A percentile compares a stretch with the other conserved stretches of the same genome.
These are phyloP conservation scores for Phytophthora macrochlamydospora DNA, from an alignment of 352 stramenopile genomes.

Conservation along the genomic window DNA sequence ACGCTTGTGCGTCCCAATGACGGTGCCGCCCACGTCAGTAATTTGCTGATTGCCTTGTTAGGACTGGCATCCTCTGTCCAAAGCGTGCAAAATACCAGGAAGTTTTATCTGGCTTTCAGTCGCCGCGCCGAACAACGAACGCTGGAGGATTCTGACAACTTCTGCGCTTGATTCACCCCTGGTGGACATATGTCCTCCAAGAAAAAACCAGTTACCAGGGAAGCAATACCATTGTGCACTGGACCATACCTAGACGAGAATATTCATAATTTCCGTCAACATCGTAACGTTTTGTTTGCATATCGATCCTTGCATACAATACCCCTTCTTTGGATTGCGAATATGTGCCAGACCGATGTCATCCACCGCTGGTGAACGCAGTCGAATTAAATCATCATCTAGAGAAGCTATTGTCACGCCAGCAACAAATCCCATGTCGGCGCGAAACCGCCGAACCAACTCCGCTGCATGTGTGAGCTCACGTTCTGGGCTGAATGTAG, in stretches of 20 bases:
- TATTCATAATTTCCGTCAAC: background rate
- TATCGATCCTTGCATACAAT: background rate
- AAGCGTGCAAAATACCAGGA: slow-evolving; percentile 5
- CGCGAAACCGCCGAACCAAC: background rate
- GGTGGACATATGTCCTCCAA: slow-evolving; percentile 6
- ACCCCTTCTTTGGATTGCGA: slow-evolving; percentile 7
- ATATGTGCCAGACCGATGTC: slow-evolving; percentile 3
- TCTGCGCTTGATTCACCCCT: slow-evolving; percentile 6
- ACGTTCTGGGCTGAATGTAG: background rate
- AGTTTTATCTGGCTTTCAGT: slow-evolving; percentile 6
- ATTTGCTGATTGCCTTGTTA: slow-evolving; percentile 1
- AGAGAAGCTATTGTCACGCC: slow-evolving; percentile 7
- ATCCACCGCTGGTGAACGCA: slow-evolving; percentile 4
- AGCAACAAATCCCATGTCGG: slow-evolving; percentile 11
- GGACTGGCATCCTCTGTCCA: slow-evolving; percentile 8
- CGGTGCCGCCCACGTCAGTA: background rate
- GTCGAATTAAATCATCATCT: slow-evolving; percentile 10
- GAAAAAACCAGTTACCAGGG: slow-evolving; percentile 4
- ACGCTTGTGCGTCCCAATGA: slow-evolving; percentile 10
- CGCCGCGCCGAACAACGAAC: slow-evolving; percentile 4
- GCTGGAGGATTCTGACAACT: slow-evolving; percentile 8
- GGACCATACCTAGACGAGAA: slow-evolving; percentile 1
- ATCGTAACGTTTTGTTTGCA: background rate
- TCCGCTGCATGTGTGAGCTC: background rate
- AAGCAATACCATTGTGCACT: slow-evolving; percentile 7